Percentiles rank a stretch among this genome's conserved stretches.
These are phyloP conservation scores for Tetratostichococcus sp. DNA, from an alignment of 139 green algal genomes.

Conservation along the genomic window DNA sequence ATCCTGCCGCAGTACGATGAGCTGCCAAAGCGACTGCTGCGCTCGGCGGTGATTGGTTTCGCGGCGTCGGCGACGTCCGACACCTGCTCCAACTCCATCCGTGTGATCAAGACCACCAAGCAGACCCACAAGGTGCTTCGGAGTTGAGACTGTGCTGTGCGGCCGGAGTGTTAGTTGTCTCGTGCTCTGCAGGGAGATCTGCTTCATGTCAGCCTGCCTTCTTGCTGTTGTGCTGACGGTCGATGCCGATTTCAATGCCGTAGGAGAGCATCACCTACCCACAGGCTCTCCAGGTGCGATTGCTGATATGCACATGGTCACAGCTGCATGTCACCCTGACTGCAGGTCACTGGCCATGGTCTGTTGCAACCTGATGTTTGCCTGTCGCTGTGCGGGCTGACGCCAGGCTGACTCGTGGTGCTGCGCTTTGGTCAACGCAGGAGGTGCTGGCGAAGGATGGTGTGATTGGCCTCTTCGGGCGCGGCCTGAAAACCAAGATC, in stretches of 20 bases:
- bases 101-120: slow-evolving; percentile 90
- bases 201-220: not conserved
- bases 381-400: no score
- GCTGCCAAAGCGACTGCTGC: slow-evolving; percentile 55
- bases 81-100: slow-evolving; percentile 84
- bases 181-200: no score
- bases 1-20: slow-evolving; percentile 57
- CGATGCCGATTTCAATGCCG: not conserved
- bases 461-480: slow-evolving; percentile 70
- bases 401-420: no score
- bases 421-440: no score
- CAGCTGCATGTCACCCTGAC: not conserved
- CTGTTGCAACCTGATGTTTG: no score
- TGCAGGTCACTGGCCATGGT: no score
- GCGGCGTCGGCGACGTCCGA: slow-evolving; percentile 75
- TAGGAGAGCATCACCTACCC: slow-evolving; percentile 47
- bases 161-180: no score
- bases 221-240: not conserved
- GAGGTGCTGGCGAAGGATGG: slow-evolving; percentile 75
- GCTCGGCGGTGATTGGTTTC: slow-evolving; percentile 84
- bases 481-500: slow-evolving; percentile 83
- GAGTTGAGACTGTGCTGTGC: not conserved
- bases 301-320: not conserved
- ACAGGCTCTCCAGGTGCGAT: slow-evolving; percentile 56
- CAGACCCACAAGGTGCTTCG: slow-evolving; percentile 71